Percentiles rank a stretch among this genome's conserved stretches.
phyloP scores from a whole-genome alignment of 2,329 filamentous ascomycete genomes.

The Thermoascus crustaceus region DNA sequence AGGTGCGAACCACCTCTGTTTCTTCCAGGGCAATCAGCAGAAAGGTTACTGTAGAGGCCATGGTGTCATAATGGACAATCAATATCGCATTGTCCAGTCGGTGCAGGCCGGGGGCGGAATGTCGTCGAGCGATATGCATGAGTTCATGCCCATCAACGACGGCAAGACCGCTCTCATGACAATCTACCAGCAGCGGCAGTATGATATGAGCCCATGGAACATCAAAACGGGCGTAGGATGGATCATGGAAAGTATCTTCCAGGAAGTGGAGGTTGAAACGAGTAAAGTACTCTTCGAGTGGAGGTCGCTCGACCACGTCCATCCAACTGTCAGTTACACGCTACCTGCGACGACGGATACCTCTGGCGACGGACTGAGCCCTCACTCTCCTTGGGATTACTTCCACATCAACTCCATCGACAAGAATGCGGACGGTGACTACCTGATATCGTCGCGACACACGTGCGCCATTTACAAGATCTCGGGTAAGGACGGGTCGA shows the following conservation, averaged over 20 bases:
- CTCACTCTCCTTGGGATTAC: constrained; percentile 39
- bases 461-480: constrained; percentile 35
- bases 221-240: constrained; percentile 40
- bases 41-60: constrained; percentile 45
- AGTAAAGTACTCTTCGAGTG: constrained; percentile 43
- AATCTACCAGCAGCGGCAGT: constrained; percentile 35
- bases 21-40: constrained; percentile 45
- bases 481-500: constrained; percentile 30
- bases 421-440: constrained; percentile 34
- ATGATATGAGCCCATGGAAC: constrained; percentile 41
- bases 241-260: constrained; percentile 46
- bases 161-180: constrained; percentile 36
- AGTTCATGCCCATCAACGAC: constrained; percentile 41
- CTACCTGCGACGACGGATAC: constrained; percentile 37
- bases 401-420: constrained; percentile 39
- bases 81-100: constrained; percentile 42
- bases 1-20: constrained; percentile 43
- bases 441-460: constrained; percentile 35
- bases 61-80: constrained; percentile 45
- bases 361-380: constrained; percentile 41
- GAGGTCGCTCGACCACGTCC: constrained; percentile 43
- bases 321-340: constrained; percentile 41
- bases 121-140: constrained; percentile 45
- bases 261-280: constrained; percentile 46
- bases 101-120: constrained; percentile 34